These are phyloP conservation scores for Sporothrix pallida DNA, from an alignment of 2,329 filamentous ascomycete species.

Conservation along the genomic window DNA sequence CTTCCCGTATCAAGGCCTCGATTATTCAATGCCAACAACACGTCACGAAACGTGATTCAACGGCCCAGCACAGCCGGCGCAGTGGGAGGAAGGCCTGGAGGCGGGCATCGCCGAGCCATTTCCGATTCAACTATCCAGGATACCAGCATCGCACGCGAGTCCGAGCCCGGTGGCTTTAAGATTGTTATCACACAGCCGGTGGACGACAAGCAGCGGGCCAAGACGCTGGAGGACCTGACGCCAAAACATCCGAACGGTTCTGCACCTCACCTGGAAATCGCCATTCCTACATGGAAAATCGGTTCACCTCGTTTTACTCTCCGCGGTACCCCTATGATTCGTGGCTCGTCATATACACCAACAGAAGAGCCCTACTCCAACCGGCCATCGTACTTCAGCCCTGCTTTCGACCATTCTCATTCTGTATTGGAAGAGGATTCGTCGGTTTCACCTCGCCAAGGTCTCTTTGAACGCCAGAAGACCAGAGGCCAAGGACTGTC, in stretches of 20 bases:
- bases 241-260: slow-evolving; percentile 50
- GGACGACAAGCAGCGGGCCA: slow-evolving; percentile 61
- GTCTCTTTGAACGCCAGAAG: slow-evolving; percentile 24
- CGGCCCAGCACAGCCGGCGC: slow-evolving; percentile 29
- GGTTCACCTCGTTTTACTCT: slow-evolving; percentile 81
- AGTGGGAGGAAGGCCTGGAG: slow-evolving; percentile 17
- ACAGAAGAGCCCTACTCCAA: slow-evolving; percentile 74
- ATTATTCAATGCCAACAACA: slow-evolving; percentile 8
- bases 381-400: slow-evolving; percentile 45
- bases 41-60: neutral
- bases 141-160: slow-evolving; percentile 56
- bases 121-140: slow-evolving; percentile 82
- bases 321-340: slow-evolving; percentile 75
- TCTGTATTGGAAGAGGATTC: slow-evolving; percentile 50
- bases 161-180: slow-evolving; percentile 73
- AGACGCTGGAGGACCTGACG: slow-evolving; percentile 65
- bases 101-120: slow-evolving; percentile 65
- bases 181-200: slow-evolving; percentile 78
- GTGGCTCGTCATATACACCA: slow-evolving; percentile 79
- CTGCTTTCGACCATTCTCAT: slow-evolving; percentile 7
- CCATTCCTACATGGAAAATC: slow-evolving; percentile 83
- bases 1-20: slow-evolving; percentile 16
- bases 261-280: slow-evolving; percentile 67
- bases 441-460: slow-evolving; percentile 30
- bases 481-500: neutral